Base-by-base conservation (phyloP, 2,329 filamentous ascomycete genomes). In the Trichoderma hamatum region DNA sequence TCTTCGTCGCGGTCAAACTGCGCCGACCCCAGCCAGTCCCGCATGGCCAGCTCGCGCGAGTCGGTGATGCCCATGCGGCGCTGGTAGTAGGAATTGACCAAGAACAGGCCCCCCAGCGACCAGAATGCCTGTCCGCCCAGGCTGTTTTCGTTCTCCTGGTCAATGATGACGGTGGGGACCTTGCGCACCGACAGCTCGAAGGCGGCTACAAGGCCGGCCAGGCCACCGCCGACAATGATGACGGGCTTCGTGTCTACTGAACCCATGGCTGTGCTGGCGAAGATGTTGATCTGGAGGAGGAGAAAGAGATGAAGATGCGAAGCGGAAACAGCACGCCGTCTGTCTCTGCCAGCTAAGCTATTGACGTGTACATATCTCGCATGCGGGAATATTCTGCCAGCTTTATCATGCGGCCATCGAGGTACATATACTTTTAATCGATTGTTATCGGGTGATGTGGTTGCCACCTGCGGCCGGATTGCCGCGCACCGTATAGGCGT, bases 121-220 rank as follows among this genome's bases (percentile, higher is more conserved):
- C 87, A 89, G 75, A 89, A 89, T 7, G 87, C 87, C 76, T 89
- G 87, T 2, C 87, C 87, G 69, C 88, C 88, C 11, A 89, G 80
- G 72, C 82, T 88, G 70, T 81, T 76, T 34, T 80, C 81, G 69
- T 84, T 85, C 74, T 89, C 87, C 74, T 89, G 87, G 77, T 89
- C 88, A 62, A 89, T 64, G 52, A 89, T 76, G 60, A 88, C 69
- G 43, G 81, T 81, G 2, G 81, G 82, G n/a, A 88, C 78, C 62
- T 81, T 78, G 69, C 81, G 84, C 73, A 82, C 79, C 16, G 83
- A 79, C 7, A 89, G 82, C 78, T 89, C 86, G 72, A 83, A 86
- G 54, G 86, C 86, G 3, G 87, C 85, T 21, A 88, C 86, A 10
- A 89, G 83, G n/a, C 86, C 87, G 36, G 86, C 85, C 14, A 89